These are phyloP conservation scores for Elongisporangium undulatum DNA, from an alignment of 352 stramenopile genomes.

Conservation along the genomic window DNA sequence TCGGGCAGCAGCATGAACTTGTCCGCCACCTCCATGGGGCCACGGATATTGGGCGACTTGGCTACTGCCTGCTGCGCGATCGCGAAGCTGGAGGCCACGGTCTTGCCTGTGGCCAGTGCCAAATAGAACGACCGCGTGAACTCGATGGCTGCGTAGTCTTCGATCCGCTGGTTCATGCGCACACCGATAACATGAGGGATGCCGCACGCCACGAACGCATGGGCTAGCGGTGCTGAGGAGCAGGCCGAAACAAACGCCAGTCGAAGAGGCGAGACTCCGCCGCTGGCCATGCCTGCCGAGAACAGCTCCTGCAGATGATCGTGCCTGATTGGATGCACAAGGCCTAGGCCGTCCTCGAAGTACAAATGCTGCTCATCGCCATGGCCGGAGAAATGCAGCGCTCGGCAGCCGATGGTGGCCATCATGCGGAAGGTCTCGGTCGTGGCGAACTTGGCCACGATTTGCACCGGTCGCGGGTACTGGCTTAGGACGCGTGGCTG, in stretches of 20 bases:
- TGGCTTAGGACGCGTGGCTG: slow-evolving; percentile 12
- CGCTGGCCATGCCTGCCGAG: slow-evolving; percentile 14
- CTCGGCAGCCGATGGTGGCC: slow-evolving; percentile 77
- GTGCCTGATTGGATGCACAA: slow-evolving; percentile 44
- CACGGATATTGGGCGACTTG: slow-evolving; percentile 39
- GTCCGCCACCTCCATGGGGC: slow-evolving; percentile 27
- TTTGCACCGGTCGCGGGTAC: slow-evolving; percentile 57
- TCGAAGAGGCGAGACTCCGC: slow-evolving; percentile 16
- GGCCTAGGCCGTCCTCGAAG: slow-evolving; percentile 84
- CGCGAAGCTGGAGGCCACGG: slow-evolving; percentile 29
- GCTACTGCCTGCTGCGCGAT: slow-evolving; percentile 40
- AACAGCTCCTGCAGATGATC: slow-evolving; percentile 35
- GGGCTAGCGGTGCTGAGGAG: slow-evolving; percentile 36
- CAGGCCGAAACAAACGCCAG: slow-evolving; percentile 48
- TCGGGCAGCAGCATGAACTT: slow-evolving; percentile 52
- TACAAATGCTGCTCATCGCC: slow-evolving; percentile 80
- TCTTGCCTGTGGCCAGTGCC: slow-evolving; percentile 40
- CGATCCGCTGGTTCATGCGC: slow-evolving; percentile 49
- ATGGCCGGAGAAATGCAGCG: slow-evolving; percentile 90
- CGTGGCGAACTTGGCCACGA: slow-evolving; percentile 88
- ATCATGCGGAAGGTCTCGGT: slow-evolving; percentile 78
- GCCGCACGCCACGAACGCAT: slow-evolving; percentile 67
- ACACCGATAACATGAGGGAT: slow-evolving; percentile 83
- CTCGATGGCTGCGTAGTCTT: slow-evolving; percentile 53
- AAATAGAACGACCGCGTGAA: slow-evolving; percentile 62